Base-by-base conservation (phyloP, 257 asterid genomes). In the Schizonepeta tenuifolia region DNA sequence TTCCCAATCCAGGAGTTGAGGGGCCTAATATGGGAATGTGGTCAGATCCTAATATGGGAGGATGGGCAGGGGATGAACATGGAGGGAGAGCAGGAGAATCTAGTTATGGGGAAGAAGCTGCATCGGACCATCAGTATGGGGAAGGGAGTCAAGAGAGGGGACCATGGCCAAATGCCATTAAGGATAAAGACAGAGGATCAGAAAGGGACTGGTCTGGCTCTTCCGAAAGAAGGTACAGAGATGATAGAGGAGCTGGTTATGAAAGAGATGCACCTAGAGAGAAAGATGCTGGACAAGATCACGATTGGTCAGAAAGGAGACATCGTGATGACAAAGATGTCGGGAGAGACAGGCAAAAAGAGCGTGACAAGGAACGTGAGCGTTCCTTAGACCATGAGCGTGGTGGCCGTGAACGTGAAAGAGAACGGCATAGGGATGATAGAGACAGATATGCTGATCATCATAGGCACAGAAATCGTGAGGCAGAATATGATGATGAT, bases 1-100 rank as follows among this genome's bases (percentile, higher is more conserved):
- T 90, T 96, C 90, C 91, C 13, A 58, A 65, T 21, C 62, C 89
- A n/a, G 97, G 95, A 44, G 78, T 94, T 78, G 97, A 83, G 61
- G 98, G 96, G n/a, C 97, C 91, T 57, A 83, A 83, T 69, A 82
- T 90, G 79, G 98, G 97, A 69, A 88, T 88, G 96, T 95, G 98
- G 98, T 69, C 83, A 12, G 99, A 90, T 77, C 83, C 91, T 63
- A 91, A 86, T 73, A 66, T 82, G 88, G 96, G 97, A 77, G 96
- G 97, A 77, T 90, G 97, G 99, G 84, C 81, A 18, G 92, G 96
- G 40, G 98, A 89, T 28, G 98, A 90, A 71, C 93, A 87, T 70
- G 96, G 86, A 60, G 90, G 84, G 44, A 83, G 97, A 84, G 92
- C 33, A 85, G 97, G 86, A 38, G 97, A 94, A 85, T 89, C 97